Evolutionary conservation across 202 grass and related monocot species (phyloP).

Genomic region (Setaria italica): DNA sequence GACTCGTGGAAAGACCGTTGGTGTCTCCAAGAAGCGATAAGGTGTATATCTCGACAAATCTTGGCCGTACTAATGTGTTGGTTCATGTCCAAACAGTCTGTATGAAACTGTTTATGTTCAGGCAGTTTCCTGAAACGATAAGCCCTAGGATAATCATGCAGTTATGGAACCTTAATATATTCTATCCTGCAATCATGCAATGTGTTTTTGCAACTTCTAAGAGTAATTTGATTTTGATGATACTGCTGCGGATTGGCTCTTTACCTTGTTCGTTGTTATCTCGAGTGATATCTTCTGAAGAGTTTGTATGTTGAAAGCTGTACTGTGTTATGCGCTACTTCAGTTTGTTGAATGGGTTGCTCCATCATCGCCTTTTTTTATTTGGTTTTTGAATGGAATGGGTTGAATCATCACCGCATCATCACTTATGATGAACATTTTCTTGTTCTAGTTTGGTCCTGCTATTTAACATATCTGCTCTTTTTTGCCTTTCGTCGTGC

Average conservation of each 20-base stretch:
- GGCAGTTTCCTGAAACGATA: conserved; percentile 8
- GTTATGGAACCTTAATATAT: conserved; percentile 48
- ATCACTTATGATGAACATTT: too few species aligned
- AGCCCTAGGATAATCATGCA: conserved; percentile 40
- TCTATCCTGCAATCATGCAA: conserved; percentile 20
- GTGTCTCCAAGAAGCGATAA: conserved; percentile 97
- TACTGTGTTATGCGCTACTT: too few species aligned
- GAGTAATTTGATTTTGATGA: conserved; percentile 42
- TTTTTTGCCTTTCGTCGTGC: neutral
- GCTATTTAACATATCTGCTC: neutral
- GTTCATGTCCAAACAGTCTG: conserved; percentile 30
- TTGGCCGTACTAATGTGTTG: conserved; percentile 13
- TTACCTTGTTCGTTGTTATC: neutral
- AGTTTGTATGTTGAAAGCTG: too few species aligned
- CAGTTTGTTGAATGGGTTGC: too few species aligned
- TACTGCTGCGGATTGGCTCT: neutral
- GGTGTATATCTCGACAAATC: conserved; percentile 5
- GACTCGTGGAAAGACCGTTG: conserved; percentile 97
- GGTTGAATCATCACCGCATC: too few species aligned
- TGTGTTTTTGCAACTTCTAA: conserved; percentile 10
- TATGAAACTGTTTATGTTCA: conserved; percentile 12
- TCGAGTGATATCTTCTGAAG: neutral
- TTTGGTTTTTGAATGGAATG: too few species aligned
- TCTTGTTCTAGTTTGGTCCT: too few species aligned
- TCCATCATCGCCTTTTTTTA: too few species aligned